Base-by-base conservation (phyloP, 2,329 filamentous ascomycete genomes). In the Elsinoe necatrix region DNA sequence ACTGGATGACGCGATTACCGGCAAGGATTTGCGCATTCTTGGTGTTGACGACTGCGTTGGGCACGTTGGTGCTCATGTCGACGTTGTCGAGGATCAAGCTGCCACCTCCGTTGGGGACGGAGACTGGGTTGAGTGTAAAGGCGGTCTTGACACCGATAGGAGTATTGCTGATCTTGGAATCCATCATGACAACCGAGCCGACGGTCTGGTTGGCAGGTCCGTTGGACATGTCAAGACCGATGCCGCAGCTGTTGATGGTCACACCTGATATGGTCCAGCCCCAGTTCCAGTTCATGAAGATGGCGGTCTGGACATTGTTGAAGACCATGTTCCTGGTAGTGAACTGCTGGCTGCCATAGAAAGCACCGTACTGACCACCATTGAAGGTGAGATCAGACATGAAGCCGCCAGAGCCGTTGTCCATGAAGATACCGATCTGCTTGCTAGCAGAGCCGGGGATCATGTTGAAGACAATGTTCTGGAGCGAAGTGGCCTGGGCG, bases 81-180 rank as follows among this genome's bases (percentile, higher is more conserved):
- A 95, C 88, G 63, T 96, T 96, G 73, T 95, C 88, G 9, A 97
- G 71, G 62, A 95, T 80, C 45, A 96, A 79, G 12, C 87, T 89
- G 59, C 88, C 89, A 66, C 90, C 92, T 63, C 87, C 87, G 57
- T 78, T 73, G 20, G 82, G 78, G 57, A 84, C 78, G 56, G 80
- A 82, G 54, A 72, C 70, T 4, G 79, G 72, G 63, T 80, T 78
- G 73, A 85, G 87, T 8, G 83, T 78, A 57, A 88, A 95, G 1
- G 85, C 81, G 23, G 89, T 92, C 63, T 81, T 81, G 65, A 96
- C 78, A 62, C 87, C 92, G 56, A 89, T 80, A 1, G 80, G 80
- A 1, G 88, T 92, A 72, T 87, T 85, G 62, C 77, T 80, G 65
- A 96, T 82, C 63, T 78, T 83, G 74, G 85, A 91, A 75, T 97